Conservation (phyloP, 2,329 filamentous ascomycete species). For the Sporothrix euskadiensis region DNA sequence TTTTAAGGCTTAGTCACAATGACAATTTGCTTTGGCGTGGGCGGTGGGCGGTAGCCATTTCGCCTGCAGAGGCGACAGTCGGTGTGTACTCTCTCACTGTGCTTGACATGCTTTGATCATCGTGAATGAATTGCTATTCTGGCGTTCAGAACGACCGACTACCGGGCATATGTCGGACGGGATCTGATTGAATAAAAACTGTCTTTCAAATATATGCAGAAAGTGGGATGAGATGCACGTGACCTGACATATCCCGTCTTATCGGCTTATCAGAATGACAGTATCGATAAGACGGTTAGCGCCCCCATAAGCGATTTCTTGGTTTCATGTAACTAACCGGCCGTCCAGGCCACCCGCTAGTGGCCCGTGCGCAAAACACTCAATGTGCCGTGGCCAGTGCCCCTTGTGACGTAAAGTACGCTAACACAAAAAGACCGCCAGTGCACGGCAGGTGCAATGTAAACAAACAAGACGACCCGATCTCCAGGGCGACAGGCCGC, state of each 20-base stretch:
- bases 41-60: neutral
- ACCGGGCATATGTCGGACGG: neutral
- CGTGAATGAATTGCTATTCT: neutral
- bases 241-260: neutral
- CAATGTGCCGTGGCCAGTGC: conserved; percentile 25
- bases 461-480: conserved; percentile 35
- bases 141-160: neutral
- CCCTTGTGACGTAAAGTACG: conserved; percentile 26
- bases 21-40: neutral
- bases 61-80: neutral
- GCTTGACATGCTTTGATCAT: neutral
- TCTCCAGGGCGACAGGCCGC: conserved; percentile 33
- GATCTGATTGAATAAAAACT: neutral
- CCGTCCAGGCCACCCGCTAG: neutral
- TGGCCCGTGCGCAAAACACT: conserved; percentile 23
- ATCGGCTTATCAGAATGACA: neutral
- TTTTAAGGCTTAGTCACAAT: conserved; percentile 18
- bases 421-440: conserved; percentile 13
- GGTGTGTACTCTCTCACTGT: too few relatives aligned
- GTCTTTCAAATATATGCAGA: neutral
- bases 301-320: neutral
- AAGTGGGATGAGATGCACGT: conserved; percentile 16
- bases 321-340: conserved; percentile 18
- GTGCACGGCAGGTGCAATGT: conserved; percentile 25
- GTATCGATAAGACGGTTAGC: conserved; percentile 9